phyloP scores from a whole-genome alignment of 768 basidiomycete genomes.

The Hydnomerulius pinastri region DNA sequence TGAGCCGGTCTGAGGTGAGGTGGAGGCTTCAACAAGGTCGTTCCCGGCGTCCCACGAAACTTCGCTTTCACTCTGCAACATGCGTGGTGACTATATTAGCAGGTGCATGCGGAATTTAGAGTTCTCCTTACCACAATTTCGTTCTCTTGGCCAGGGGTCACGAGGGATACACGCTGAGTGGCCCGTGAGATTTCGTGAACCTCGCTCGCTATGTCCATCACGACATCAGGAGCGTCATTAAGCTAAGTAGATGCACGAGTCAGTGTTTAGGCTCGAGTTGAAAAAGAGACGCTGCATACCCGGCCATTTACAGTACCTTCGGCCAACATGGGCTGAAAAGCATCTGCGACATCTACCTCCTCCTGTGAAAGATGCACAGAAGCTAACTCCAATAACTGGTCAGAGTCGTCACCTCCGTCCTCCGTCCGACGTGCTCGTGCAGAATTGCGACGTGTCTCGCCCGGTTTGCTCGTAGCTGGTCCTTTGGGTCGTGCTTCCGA shows the following conservation, averaged over 20 bases:
- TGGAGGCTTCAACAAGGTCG: not conserved
- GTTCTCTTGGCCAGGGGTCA: not conserved
- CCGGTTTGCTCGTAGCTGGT: too few relatives aligned
- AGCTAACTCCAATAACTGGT: slow-evolving; percentile 23
- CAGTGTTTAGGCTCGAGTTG: too few relatives aligned
- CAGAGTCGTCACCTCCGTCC: slow-evolving; percentile 13
- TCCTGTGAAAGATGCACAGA: slow-evolving; percentile 22
- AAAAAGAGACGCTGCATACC: too few relatives aligned
- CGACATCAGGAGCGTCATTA: not conserved
- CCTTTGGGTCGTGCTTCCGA: too few relatives aligned
- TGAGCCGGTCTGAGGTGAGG: not conserved
- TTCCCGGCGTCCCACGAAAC: not conserved
- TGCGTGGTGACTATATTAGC: not conserved
- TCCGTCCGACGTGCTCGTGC: not conserved
- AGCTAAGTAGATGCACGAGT: not conserved
- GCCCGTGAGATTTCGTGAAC: slow-evolving; percentile 1
- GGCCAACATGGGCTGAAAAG: not conserved
- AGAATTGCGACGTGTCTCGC: too few relatives aligned
- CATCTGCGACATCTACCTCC: not conserved
- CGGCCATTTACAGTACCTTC: not conserved
- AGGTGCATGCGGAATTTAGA: not conserved
- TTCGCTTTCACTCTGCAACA: slow-evolving; percentile 1
- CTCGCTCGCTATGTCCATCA: slow-evolving; percentile 10
- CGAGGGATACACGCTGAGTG: not conserved
- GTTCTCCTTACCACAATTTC: slow-evolving; percentile 9